These are phyloP conservation scores for Russula emetica DNA, from an alignment of 768 basidiomycete species.

Conservation along the genomic window DNA sequence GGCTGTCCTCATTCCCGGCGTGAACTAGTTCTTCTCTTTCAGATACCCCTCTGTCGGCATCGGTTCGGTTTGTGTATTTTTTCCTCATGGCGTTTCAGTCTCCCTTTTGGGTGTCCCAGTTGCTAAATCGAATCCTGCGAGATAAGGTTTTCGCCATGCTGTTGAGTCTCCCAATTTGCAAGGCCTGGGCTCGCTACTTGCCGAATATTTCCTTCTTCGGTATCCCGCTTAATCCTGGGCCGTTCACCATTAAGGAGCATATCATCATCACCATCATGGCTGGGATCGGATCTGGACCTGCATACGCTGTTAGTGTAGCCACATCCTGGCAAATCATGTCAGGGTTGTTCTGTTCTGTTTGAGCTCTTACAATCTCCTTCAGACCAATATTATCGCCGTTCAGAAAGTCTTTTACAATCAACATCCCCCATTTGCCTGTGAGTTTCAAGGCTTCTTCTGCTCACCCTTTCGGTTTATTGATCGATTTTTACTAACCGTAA, in stretches of 20 bases:
- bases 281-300: conserved; percentile 34
- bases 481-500: neutral
- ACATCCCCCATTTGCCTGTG: conserved; percentile 34
- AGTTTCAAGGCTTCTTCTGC: neutral
- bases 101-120: neutral
- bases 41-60: conserved; percentile 52
- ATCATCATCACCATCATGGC: conserved; percentile 48
- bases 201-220: conserved; percentile 54
- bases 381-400: conserved; percentile 45
- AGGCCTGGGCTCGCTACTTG: conserved; percentile 51
- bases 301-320: conserved; percentile 33
- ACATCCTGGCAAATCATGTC: neutral
- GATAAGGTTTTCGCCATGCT: conserved; percentile 58
- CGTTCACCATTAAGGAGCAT: conserved; percentile 73
- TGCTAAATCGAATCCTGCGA: neutral
- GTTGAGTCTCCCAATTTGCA: conserved; percentile 61
- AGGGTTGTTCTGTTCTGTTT: neutral
- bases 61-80: conserved; percentile 26
- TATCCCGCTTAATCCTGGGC: conserved; percentile 56
- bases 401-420: conserved; percentile 39
- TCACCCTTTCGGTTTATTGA: neutral
- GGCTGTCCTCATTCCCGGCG: conserved; percentile 59
- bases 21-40: conserved; percentile 78
- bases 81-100: too few species aligned
- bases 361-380: neutral